phyloP scores from a whole-genome alignment of 805 yeast genomes.

The Suhomyces canberraensis region DNA sequence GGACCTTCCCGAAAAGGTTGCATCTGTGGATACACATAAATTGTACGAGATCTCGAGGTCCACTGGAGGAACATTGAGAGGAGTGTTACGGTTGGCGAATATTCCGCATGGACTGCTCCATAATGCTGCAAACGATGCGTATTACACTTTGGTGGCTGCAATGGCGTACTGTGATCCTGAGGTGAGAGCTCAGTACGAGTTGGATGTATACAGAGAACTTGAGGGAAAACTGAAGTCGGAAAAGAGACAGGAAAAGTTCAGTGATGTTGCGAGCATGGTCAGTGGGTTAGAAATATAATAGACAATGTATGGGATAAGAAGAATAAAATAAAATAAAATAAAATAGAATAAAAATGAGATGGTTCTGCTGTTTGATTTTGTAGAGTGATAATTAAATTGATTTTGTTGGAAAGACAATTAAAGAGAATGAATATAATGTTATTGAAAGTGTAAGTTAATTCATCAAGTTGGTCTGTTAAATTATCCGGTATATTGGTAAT shows the following conservation, averaged over 20 bases:
- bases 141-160: conserved; percentile 25
- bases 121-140: conserved; percentile 30
- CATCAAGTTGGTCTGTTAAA: no score
- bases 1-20: conserved; percentile 4
- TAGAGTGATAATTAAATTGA: no score
- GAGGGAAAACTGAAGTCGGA: conserved; percentile 2
- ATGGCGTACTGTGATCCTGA: conserved; percentile 22
- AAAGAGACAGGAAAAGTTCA: conserved; percentile 12
- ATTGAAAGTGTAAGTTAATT: no score
- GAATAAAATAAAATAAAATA: no score
- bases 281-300: no score
- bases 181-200: conserved; percentile 10
- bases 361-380: no score
- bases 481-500: no score
- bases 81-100: conserved; percentile 16
- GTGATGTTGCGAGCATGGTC: conserved; percentile 7
- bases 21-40: conserved; percentile 19
- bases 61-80: conserved; percentile 19
- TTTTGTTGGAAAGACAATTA: no score
- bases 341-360: no score
- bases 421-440: no score
- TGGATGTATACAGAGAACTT: conserved; percentile 12
- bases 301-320: no score
- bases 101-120: conserved; percentile 25
- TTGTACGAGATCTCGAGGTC: conserved; percentile 13